Evolutionary conservation across 2,329 filamentous ascomycete species (phyloP).

Genomic region (Fusarium sp.): DNA sequence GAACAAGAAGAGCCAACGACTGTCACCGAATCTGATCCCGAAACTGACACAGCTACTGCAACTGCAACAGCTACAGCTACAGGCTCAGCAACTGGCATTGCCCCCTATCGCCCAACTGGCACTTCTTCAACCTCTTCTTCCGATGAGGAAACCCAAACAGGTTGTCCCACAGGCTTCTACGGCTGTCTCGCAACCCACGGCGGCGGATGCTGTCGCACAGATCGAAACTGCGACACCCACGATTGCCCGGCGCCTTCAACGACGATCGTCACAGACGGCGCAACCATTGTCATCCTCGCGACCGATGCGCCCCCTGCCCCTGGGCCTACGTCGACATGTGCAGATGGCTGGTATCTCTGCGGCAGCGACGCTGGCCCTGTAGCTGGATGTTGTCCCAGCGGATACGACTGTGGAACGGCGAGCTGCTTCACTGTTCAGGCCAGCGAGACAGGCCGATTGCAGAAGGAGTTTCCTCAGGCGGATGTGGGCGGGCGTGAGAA

Average conservation of each 20-base stretch:
- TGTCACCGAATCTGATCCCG: slow-evolving; percentile 6
- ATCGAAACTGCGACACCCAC: slow-evolving; percentile 83
- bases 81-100: slow-evolving; percentile 51
- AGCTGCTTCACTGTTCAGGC: slow-evolving; percentile 72
- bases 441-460: slow-evolving; percentile 66
- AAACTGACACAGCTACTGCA: slow-evolving; percentile 41
- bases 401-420: slow-evolving; percentile 76
- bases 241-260: slow-evolving; percentile 76
- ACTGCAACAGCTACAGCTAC: slow-evolving; percentile 50
- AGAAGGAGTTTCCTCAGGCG: slow-evolving; percentile 61
- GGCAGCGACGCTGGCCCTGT: slow-evolving; percentile 65
- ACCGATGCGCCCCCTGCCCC: slow-evolving; percentile 59
- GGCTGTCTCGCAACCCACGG: slow-evolving; percentile 86
- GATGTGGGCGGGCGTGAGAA: slow-evolving; percentile 2
- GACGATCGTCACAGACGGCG: slow-evolving; percentile 73
- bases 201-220: slow-evolving; percentile 87
- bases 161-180: slow-evolving; percentile 91
- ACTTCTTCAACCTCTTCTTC: slow-evolving; percentile 50
- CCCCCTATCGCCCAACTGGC: slow-evolving; percentile 61
- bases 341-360: slow-evolving; percentile 83
- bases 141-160: slow-evolving; percentile 51
- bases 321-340: slow-evolving; percentile 66
- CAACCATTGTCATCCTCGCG: slow-evolving; percentile 76
- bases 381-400: slow-evolving; percentile 85
- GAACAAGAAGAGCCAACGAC: background rate